phyloP scores from a whole-genome alignment of 257 asterid genomes.

The Gentiana macrophylla region DNA sequence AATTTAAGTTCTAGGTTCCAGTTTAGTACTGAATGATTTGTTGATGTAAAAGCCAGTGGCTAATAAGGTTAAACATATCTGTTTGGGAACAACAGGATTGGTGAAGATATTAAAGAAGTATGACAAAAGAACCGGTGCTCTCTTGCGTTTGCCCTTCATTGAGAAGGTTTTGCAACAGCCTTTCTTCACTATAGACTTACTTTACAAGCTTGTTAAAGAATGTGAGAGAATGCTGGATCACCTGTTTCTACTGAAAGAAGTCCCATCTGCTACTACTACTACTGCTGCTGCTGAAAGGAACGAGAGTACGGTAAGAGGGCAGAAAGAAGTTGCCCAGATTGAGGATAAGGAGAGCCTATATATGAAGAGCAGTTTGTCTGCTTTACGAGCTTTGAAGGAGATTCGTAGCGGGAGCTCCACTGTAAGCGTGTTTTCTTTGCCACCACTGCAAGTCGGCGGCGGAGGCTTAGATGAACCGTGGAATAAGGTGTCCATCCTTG shows the following conservation, averaged over 20 bases:
- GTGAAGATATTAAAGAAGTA: constrained; percentile 86
- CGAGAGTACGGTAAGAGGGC: constrained; percentile 28
- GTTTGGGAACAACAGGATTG: constrained; percentile 36
- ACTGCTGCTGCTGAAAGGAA: constrained; percentile 2
- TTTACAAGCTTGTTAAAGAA: constrained; percentile 79
- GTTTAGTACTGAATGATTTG: background rate
- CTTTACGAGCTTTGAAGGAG: constrained; percentile 65
- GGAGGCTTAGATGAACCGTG: constrained; percentile 43
- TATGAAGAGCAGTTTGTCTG: constrained; percentile 81
- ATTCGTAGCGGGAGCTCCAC: constrained; percentile 84
- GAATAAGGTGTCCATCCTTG: constrained; percentile 56
- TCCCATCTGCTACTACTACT: constrained; percentile 15
- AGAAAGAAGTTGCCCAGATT: constrained; percentile 55
- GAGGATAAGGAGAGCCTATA: constrained; percentile 70
- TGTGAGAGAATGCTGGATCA: constrained; percentile 79
- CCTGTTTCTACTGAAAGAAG: constrained; percentile 36
- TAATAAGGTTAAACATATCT: too few relatives aligned
- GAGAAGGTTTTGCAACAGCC: constrained; percentile 91
- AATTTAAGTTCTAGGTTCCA: background rate
- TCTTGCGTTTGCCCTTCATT: constrained; percentile 85
- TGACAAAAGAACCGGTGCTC: constrained; percentile 88
- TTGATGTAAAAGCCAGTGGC: too few relatives aligned
- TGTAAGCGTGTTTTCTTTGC: constrained; percentile 81
- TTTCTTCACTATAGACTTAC: constrained; percentile 72
- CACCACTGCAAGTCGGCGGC: constrained; percentile 65